Base-by-base conservation (phyloP, 2,329 filamentous ascomycete species). In the Aspergillus cejpii region DNA sequence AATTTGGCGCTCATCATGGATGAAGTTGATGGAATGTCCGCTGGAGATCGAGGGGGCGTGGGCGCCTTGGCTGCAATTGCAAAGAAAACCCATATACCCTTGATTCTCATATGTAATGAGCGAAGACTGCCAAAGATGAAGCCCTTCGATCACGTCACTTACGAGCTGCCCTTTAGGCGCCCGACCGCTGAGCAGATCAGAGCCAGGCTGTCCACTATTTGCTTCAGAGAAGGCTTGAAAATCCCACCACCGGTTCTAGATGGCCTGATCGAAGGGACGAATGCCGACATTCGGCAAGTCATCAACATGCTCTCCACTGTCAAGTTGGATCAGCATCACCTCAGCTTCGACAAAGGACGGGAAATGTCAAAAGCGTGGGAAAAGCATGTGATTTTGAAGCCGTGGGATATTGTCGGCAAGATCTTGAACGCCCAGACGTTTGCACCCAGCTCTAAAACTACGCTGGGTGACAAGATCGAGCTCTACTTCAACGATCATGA, bases 401-500 rank as follows among this genome's bases (percentile, higher is more conserved):
- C 92, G 0, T 98, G 92, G 92, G 92, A 98, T 61, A 98, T 98
- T 59, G 90, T 87, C 50, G 80, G 85, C 62, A 96, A 96, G 71
- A 88, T 98, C 63, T 79, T 98, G 5, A 87, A 80, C 20, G 84
- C 88, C 3, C 87, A 88, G 28, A 80, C 96, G 68, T 98, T 97
- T 67, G 78, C 86, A 19, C 78, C 83, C 3, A 81, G 83, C 39
- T 94, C 88, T 68, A 94, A 87, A 54, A 75, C 87, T 2, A 94
- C 88, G 0, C 73, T 98, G 27, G 97, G 97, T 63, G 91, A 98
- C 66, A 98, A 98, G 74, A 92, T 94, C 51, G 91, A 98, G 68
- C 80, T 98, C 1, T 98, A 98, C 67, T 98, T 98, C 75, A 97
- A 98, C 65, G 92, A 98, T 59, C 92, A 98, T 61, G 92, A 98